A percentile compares a stretch with the other conserved stretches of the same genome.
phyloP scores from a whole-genome alignment of 2,329 filamentous ascomycete genomes.

The Aspergillus melleus region DNA sequence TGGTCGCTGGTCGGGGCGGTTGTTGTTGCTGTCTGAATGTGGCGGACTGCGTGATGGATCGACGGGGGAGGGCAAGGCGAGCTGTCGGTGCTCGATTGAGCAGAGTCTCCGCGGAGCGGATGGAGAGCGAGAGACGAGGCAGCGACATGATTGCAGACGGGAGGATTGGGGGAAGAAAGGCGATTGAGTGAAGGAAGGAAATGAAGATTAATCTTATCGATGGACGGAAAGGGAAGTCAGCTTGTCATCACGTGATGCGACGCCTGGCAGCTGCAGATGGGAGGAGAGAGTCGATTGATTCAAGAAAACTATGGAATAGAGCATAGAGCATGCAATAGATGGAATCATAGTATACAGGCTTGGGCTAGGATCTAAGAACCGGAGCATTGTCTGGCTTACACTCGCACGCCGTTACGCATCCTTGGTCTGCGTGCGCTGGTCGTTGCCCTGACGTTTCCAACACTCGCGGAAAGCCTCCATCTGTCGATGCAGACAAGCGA shows the following conservation, averaged over 20 bases:
- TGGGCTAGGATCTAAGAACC: neutral
- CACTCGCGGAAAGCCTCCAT: slow-evolving; percentile 88
- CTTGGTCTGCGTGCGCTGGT: slow-evolving; percentile 75
- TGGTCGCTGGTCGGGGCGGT: slow-evolving; percentile 18
- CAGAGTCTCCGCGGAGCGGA: slow-evolving; percentile 21
- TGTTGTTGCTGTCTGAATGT: slow-evolving; percentile 2
- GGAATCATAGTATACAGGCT: slow-evolving; percentile 6
- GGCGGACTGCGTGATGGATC: neutral
- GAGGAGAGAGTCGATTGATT: neutral
- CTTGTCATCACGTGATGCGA: neutral
- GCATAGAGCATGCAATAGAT: neutral
- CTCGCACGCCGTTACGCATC: slow-evolving; percentile 51
- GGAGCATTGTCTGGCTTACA: neutral
- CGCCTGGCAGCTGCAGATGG: neutral
- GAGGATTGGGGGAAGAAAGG: neutral
- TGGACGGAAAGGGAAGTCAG: neutral
- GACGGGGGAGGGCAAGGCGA: slow-evolving; percentile 4
- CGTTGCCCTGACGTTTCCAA: slow-evolving; percentile 88
- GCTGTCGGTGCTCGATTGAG: slow-evolving; percentile 14
- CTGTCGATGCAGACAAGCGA: slow-evolving; percentile 48
- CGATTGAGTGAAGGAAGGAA: neutral
- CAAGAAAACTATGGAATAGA: neutral
- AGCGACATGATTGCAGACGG: slow-evolving; percentile 22
- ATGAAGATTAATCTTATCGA: neutral
- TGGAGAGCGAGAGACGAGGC: slow-evolving; percentile 19